These are phyloP conservation scores for Poa annua DNA, from an alignment of 176 grass and related monocot species.

Conservation along the genomic window DNA sequence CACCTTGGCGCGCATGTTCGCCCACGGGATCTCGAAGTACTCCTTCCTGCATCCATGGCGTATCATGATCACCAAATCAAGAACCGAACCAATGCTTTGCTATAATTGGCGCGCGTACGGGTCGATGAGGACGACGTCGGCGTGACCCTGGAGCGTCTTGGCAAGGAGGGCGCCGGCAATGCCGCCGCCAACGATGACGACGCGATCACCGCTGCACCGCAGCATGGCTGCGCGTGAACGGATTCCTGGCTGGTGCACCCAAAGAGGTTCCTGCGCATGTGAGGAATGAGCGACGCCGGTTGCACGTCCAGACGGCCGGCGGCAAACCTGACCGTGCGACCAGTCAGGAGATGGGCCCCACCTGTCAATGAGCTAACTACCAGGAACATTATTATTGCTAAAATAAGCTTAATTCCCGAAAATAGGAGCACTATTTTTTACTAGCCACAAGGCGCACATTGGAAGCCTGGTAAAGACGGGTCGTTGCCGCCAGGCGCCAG, in stretches of 20 bases:
- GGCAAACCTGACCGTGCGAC: neutral
- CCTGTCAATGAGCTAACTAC: constrained; percentile 7
- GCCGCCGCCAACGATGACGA: constrained; percentile 74
- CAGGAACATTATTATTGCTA: neutral
- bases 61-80: neutral
- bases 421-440: constrained; percentile 39
- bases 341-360: constrained; percentile 10
- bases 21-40: constrained; percentile 86
- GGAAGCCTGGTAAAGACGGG: neutral
- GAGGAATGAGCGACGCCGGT: neutral
- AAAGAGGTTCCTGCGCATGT: neutral
- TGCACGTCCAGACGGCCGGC: neutral
- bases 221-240: constrained; percentile 30
- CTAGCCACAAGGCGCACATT: neutral
- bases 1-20: constrained; percentile 71
- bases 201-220: constrained; percentile 51
- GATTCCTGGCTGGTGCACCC: neutral
- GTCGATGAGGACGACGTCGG: constrained; percentile 76
- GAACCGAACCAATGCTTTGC: neutral
- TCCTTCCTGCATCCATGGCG: constrained; percentile 59
- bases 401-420: constrained; percentile 16
- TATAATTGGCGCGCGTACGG: constrained; percentile 43
- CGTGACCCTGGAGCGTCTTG: constrained; percentile 63
- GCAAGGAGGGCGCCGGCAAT: constrained; percentile 75
- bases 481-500: no score